Conservation (phyloP, 177 flowering plant genomes). For the Vitis hybrid region DNA sequence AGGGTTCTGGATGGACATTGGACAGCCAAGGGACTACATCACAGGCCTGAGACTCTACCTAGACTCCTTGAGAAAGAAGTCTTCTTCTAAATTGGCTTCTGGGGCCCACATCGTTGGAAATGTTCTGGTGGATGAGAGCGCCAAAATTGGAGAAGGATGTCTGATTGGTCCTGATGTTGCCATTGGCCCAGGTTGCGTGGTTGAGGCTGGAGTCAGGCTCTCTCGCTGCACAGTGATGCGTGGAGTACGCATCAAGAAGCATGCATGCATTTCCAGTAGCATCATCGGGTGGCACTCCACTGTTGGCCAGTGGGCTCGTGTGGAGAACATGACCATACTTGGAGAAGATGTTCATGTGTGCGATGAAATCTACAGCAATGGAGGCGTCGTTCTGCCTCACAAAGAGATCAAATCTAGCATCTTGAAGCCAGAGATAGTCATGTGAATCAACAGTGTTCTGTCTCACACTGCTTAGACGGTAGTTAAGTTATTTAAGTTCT, state of each 20-base stretch:
- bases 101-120: constrained; percentile 82
- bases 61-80: constrained; percentile 68
- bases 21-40: constrained; percentile 92
- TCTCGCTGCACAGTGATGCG: constrained; percentile 93
- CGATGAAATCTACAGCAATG: constrained; percentile 92
- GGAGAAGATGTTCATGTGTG: constrained; percentile 94
- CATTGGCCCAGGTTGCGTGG: constrained; percentile 90
- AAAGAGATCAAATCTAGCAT: constrained; percentile 94
- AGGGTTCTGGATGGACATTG: constrained; percentile 99
- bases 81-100: constrained; percentile 53
- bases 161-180: constrained; percentile 96
- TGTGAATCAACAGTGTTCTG: constrained; percentile 38
- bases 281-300: constrained; percentile 97
- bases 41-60: constrained; percentile 86
- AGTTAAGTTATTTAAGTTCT: constrained; percentile 2
- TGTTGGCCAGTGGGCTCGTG: constrained; percentile 93
- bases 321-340: constrained; percentile 93
- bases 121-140: constrained; percentile 80
- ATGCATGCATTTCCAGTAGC: constrained; percentile 84
- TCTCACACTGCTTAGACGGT: not conserved
- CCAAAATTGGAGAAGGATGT: constrained; percentile 87
- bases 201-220: constrained; percentile 89
- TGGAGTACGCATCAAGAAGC: constrained; percentile 83
- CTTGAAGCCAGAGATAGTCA: constrained; percentile 92
- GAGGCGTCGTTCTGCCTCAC: constrained; percentile 91